A percentile compares a stretch with the other conserved stretches of the same genome.
These are phyloP conservation scores for Serendipita indica DNA, from an alignment of 768 basidiomycete species.

Conservation along the genomic window DNA sequence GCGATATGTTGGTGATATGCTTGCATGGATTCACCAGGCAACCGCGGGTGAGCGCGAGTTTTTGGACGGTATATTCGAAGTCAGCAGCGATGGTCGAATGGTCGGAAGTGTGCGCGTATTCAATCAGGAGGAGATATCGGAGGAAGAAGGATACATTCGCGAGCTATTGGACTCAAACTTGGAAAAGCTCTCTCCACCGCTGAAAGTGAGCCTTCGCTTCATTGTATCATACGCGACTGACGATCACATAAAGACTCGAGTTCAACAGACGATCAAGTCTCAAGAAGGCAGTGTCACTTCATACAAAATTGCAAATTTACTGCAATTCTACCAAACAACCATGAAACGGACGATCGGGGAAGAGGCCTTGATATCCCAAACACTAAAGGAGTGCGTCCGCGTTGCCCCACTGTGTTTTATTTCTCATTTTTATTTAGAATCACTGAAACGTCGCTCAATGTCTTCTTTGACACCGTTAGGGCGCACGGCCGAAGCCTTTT, in stretches of 20 bases:
- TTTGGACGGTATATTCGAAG: constrained; percentile 69
- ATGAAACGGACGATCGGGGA: constrained; percentile 86
- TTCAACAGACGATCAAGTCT: constrained; percentile 84
- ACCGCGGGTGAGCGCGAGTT: constrained; percentile 94
- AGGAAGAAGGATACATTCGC: constrained; percentile 66
- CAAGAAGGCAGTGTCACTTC: constrained; percentile 88
- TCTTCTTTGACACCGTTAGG: constrained; percentile 81
- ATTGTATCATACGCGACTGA: not conserved
- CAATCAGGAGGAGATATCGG: constrained; percentile 27
- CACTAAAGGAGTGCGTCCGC: constrained; percentile 57
- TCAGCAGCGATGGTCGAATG: constrained; percentile 53
- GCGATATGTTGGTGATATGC: constrained; percentile 95
- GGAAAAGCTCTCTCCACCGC: constrained; percentile 71
- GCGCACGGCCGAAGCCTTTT: constrained; percentile 54
- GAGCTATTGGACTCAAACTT: constrained; percentile 71
- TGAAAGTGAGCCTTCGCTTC: constrained; percentile 43
- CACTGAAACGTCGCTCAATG: constrained; percentile 61
- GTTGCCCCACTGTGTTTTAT: not conserved
- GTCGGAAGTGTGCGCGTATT: constrained; percentile 54
- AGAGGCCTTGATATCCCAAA: constrained; percentile 59
- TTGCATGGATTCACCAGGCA: constrained; percentile 94
- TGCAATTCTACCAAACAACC: constrained; percentile 87
- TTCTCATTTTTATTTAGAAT: constrained; percentile 39
- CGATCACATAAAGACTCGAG: constrained; percentile 41
- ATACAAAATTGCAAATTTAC: constrained; percentile 86